A percentile compares a stretch with the other conserved stretches of the same genome.
Evolutionary conservation across 345 rosid genomes (phyloP).

Genomic region (Hypericum perforatum): DNA sequence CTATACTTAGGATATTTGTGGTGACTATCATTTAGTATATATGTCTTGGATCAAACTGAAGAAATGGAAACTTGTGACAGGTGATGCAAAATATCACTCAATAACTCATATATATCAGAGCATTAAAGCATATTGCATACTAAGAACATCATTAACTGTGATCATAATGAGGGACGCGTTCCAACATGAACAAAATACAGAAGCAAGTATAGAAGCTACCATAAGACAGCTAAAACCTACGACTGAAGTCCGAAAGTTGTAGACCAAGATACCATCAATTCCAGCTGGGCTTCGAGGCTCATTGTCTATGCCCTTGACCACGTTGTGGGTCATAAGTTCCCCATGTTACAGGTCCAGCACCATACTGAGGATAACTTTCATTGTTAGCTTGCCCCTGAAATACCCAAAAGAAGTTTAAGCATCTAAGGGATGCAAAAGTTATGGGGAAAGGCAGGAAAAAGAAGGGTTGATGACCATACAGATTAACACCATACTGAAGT

Average conservation of each 20-base stretch:
- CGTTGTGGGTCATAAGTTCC: slow-evolving; percentile 61
- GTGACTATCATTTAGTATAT: no score
- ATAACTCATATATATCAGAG: no score
- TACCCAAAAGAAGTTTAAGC: slow-evolving; percentile 4
- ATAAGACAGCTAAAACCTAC: slow-evolving; percentile 20
- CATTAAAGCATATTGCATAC: no score
- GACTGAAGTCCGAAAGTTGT: slow-evolving; percentile 26
- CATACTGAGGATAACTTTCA: slow-evolving; percentile 70
- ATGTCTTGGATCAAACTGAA: no score
- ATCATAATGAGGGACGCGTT: no score
- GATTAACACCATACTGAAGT: background rate
- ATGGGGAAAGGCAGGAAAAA: background rate
- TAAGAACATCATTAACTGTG: no score
- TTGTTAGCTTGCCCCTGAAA: slow-evolving; percentile 49
- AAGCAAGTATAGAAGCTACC: no score
- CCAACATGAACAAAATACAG: no score
- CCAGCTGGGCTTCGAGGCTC: slow-evolving; percentile 15
- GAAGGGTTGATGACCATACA: background rate
- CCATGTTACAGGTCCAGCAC: slow-evolving; percentile 54
- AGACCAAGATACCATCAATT: slow-evolving; percentile 32
- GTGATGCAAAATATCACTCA: no score
- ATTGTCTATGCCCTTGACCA: slow-evolving; percentile 65
- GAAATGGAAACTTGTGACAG: no score
- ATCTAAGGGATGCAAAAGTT: background rate
- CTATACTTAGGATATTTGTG: no score